A percentile compares a stretch with the other conserved stretches of the same genome.
Evolutionary conservation across 192 early-diverging fungal species (phyloP).

Genomic region (Backusella macrospora): DNA sequence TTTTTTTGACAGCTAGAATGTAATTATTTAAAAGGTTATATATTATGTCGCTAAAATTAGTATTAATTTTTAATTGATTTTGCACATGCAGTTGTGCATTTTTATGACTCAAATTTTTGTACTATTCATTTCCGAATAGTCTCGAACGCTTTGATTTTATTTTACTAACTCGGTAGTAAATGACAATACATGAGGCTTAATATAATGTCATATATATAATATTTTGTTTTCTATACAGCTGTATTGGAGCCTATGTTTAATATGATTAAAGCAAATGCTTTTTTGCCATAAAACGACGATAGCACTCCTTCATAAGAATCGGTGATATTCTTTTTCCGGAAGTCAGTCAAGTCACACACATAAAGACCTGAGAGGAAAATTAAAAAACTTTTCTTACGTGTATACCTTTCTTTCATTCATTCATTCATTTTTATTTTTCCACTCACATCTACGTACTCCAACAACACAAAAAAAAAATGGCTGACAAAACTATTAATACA

Average conservation of each 20-base stretch:
- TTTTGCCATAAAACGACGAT: not conserved
- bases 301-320: not conserved
- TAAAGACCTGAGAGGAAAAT: not conserved
- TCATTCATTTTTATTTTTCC: not conserved
- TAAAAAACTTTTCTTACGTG: not conserved
- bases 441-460: not conserved
- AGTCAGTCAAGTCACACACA: not conserved
- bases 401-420: not conserved
- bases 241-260: not conserved
- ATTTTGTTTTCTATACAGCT: no score
- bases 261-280: not conserved
- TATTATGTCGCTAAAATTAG: no score
- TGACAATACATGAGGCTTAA: not conserved
- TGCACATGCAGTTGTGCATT: not conserved
- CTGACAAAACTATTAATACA: not conserved
- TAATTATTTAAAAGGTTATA: no score
- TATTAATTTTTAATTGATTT: not conserved
- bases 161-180: not conserved
- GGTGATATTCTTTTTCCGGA: not conserved
- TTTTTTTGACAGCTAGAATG: no score
- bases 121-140: not conserved
- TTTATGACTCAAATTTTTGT: conserved; percentile 2
- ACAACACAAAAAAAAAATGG: not conserved
- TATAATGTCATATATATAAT: no score
- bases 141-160: not conserved